Base-by-base conservation (phyloP, 2,329 filamentous ascomycete genomes). In the Cryoendolithus antarcticus region DNA sequence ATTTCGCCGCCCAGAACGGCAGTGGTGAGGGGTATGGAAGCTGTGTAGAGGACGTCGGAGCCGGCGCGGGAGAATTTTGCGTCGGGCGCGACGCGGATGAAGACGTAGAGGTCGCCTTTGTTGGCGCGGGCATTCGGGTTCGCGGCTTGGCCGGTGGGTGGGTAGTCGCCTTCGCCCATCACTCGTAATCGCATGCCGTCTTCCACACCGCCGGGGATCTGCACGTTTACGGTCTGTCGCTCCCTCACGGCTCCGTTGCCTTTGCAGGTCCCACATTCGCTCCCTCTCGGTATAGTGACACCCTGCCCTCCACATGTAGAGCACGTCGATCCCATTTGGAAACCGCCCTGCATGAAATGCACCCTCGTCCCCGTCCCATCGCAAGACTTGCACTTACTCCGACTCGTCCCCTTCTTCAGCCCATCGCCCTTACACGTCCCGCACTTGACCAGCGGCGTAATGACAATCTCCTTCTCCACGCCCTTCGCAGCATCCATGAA, bases 401-500 rank as follows among this genome's bases (percentile, higher is more conserved):
- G 72, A 61, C 82, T 77, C 9, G 80, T 74, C 8, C 89, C 89
- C 43, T 77, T 62, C 67, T 94, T 96, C 60, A 96, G 54, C 1
- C 91, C 91, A 49, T 72, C 84, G 37, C 91, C 91, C 9, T 71
- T 68, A 56, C 91, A 98, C 9, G 85, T 86, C 48, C 77, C 76
- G 57, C 91, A 98, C 44, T 81, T 69, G 12, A 81, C 77, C 51
- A 93, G 65, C 1, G 91, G 89, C 6, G 81, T 85, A 50, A 95
- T 83, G 48, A 72, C 76, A 42, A 98, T 84, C n/a, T 86, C 82
- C 64, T 94, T 93, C 55, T 70, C 79, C 6, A 82, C 80, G 30
- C 91, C 91, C 62, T 93, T 94, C 7, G 91, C 91, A 5, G 91
- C 86, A 57, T 98, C 91, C 77, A 91, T 83, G 62, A 98, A 98